Conservation (phyloP, 1,139 yeast genomes). For the Blastobotrys persicus region DNA sequence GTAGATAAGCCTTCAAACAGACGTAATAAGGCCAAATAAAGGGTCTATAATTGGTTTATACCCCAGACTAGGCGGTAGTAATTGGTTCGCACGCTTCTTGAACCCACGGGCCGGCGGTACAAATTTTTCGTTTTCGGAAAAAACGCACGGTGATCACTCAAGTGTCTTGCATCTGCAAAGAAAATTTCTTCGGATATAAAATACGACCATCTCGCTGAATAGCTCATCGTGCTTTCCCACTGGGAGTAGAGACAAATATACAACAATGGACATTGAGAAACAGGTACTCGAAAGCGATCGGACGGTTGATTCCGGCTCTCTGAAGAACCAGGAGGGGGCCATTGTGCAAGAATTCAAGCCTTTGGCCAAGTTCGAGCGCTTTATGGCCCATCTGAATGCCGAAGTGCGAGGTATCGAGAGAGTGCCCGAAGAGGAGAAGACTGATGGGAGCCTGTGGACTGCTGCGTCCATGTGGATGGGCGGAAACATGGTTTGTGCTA, state of each 20-base stretch:
- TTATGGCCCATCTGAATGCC: slow-evolving; percentile 25
- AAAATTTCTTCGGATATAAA: not conserved
- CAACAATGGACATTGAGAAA: slow-evolving; percentile 3
- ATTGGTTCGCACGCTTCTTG: no score
- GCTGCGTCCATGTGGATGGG: slow-evolving; percentile 93
- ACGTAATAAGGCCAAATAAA: no score
- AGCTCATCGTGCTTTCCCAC: not conserved
- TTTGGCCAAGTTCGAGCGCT: slow-evolving; percentile 2
- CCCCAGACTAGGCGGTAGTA: no score
- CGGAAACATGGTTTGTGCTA: slow-evolving; percentile 85
- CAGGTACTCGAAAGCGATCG: not conserved
- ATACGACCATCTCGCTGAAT: not conserved
- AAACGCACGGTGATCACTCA: not conserved
- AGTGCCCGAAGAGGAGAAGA: slow-evolving; percentile 65
- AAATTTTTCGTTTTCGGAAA: not conserved
- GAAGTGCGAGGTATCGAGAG: slow-evolving; percentile 71
- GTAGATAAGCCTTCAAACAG: no score
- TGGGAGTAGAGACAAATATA: not conserved
- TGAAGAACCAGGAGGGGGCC: slow-evolving; percentile 2
- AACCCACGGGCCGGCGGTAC: slow-evolving; percentile 1
- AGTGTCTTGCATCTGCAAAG: not conserved
- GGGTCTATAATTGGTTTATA: no score
- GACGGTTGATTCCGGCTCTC: not conserved
- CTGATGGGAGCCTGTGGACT: slow-evolving; percentile 58
- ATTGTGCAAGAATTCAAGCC: slow-evolving; percentile 6